Percentiles rank a stretch among this genome's conserved stretches.
Conservation (phyloP, 2,329 filamentous ascomycete species). For the Venturia carpophila region DNA sequence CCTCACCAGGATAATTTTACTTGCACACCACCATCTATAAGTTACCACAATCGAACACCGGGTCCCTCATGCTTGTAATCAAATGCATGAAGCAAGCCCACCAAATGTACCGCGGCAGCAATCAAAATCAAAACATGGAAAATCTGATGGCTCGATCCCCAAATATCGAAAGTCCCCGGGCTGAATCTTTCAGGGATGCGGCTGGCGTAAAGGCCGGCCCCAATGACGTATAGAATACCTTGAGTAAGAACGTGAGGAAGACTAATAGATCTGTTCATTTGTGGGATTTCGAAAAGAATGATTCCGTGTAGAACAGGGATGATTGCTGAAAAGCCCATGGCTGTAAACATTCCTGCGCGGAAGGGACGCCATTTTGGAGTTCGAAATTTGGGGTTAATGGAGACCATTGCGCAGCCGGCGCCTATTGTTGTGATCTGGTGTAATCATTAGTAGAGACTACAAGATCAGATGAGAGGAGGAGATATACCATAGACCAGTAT, state of each 20-base stretch:
- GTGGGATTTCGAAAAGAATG: constrained; percentile 54
- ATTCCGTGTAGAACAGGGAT: constrained; percentile 76
- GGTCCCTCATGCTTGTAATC: constrained; percentile 60
- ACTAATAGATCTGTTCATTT: constrained; percentile 66
- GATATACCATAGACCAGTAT: constrained; percentile 67
- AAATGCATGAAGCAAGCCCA: constrained; percentile 75
- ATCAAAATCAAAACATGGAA: constrained; percentile 86
- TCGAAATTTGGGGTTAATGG: constrained; percentile 74
- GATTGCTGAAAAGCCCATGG: constrained; percentile 74
- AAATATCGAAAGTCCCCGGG: constrained; percentile 79
- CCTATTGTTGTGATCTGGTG: constrained; percentile 69
- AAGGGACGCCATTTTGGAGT: constrained; percentile 78
- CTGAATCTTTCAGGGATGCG: constrained; percentile 74
- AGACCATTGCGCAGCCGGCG: constrained; percentile 65
- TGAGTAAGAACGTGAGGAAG: constrained; percentile 73
- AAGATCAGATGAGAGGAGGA: not conserved
- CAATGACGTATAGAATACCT: constrained; percentile 75
- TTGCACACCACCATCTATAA: too few species aligned
- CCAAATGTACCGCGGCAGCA: constrained; percentile 73
- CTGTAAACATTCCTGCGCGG: constrained; percentile 81
- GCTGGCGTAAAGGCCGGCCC: constrained; percentile 77
- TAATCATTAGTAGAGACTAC: not conserved
- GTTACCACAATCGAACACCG: not conserved
- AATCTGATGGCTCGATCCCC: constrained; percentile 90
- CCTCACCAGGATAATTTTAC: not conserved